phyloP scores from a whole-genome alignment of 129 eudicot genomes.

The Ambrosia trifida region DNA sequence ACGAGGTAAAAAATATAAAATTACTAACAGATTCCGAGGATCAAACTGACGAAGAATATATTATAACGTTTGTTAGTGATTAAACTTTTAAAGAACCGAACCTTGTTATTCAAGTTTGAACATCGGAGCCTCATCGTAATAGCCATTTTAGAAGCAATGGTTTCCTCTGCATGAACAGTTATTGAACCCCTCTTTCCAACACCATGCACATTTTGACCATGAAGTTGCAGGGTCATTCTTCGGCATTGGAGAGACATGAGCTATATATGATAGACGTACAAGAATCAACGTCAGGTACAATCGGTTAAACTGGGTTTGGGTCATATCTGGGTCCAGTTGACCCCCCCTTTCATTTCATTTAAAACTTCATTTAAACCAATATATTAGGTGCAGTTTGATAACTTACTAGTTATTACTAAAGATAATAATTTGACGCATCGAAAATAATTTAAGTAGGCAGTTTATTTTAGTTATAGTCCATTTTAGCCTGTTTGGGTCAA shows the following conservation, averaged over 20 bases:
- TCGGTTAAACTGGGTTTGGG: not conserved
- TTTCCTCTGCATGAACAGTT: conserved; percentile 87
- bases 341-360: no score
- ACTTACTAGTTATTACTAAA: no score
- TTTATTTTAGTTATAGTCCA: no score
- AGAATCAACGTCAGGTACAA: not conserved
- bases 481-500: no score
- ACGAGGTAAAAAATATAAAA: conserved; percentile 14
- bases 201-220: conserved; percentile 39
- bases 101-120: conserved; percentile 71
- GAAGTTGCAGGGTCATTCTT: conserved; percentile 71
- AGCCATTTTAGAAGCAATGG: conserved; percentile 66
- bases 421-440: no score
- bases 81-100: conserved; percentile 86
- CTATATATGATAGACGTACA: conserved; percentile 39
- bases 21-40: not conserved
- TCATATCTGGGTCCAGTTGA: no score
- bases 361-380: no score
- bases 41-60: conserved; percentile 8
- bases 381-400: no score
- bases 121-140: conserved; percentile 71
- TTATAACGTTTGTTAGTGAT: conserved; percentile 7
- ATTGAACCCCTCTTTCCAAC: conserved; percentile 57
- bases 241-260: conserved; percentile 62
- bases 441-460: no score